Conservation (phyloP, 78 protist species). For the Chrysochromulina parva region DNA sequence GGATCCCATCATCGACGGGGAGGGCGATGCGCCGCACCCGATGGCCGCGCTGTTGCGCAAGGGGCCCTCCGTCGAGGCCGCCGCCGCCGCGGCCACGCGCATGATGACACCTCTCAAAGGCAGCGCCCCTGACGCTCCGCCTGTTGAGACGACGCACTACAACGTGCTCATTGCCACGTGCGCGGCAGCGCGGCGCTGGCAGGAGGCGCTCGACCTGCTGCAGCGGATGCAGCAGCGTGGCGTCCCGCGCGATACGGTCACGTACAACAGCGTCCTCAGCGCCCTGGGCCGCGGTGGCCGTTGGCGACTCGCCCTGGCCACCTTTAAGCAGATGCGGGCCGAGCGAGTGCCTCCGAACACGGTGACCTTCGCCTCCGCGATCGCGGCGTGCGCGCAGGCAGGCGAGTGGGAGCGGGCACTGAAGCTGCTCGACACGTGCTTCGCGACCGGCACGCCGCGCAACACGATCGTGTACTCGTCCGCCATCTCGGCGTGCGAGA, state of each 20-base stretch:
- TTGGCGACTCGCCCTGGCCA: not conserved
- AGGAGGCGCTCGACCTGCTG: not conserved
- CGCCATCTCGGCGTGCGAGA: not conserved
- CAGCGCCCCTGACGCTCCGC: too few relatives aligned
- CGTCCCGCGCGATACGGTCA: not conserved
- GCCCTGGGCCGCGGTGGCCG: not conserved
- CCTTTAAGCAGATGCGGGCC: not conserved
- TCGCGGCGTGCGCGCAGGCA: conserved; percentile 12
- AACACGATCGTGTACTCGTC: not conserved
- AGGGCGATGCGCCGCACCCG: too few relatives aligned
- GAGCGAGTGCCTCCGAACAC: not conserved
- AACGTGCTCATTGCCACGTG: not conserved
- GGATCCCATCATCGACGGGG: too few relatives aligned
- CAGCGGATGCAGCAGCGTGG: not conserved
- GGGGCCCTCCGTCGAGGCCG: too few relatives aligned
- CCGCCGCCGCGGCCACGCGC: too few relatives aligned
- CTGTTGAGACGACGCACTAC: not conserved
- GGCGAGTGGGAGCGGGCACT: not conserved
- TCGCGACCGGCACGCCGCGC: not conserved
- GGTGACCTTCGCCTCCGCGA: not conserved
- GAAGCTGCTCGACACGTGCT: not conserved
- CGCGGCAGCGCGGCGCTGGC: not conserved
- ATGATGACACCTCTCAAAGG: too few relatives aligned
- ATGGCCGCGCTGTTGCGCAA: too few relatives aligned
- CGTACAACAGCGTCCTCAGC: not conserved